Conservation (phyloP, 2,329 filamentous ascomycete species). For the Neonectria faginata region DNA sequence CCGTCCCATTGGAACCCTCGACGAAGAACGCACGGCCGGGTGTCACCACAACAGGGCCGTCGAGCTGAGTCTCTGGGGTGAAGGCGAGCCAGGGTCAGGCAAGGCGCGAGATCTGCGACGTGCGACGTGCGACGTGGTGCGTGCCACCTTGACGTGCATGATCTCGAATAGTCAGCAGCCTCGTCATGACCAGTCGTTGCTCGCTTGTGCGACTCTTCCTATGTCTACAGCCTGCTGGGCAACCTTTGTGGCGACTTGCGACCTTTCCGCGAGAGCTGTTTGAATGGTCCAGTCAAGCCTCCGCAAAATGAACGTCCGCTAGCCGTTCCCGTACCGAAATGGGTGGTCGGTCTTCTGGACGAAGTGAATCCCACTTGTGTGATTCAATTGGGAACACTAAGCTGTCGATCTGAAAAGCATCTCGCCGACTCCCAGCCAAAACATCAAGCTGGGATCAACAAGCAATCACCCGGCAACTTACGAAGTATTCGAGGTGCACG, state of each 20-base stretch:
- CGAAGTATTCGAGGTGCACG: not conserved
- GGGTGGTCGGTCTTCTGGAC: not conserved
- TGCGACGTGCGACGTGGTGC: slow-evolving; percentile 36
- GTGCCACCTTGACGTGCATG: slow-evolving; percentile 46
- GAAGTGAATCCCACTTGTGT: not conserved
- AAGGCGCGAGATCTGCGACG: slow-evolving; percentile 45
- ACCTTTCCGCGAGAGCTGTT: slow-evolving; percentile 1
- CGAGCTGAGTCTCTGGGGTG: slow-evolving; percentile 29
- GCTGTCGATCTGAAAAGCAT: not conserved
- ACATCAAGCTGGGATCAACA: not conserved
- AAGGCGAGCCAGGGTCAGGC: slow-evolving; percentile 35
- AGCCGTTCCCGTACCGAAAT: not conserved
- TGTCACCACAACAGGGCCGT: slow-evolving; percentile 34
- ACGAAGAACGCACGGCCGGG: slow-evolving; percentile 36
- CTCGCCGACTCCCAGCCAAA: not conserved
- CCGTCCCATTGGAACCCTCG: slow-evolving; percentile 40
- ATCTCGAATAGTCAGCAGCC: slow-evolving; percentile 44
- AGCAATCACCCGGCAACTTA: slow-evolving; percentile 1
- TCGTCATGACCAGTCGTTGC: slow-evolving; percentile 42
- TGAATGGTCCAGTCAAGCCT: not conserved
- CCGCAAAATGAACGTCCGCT: not conserved
- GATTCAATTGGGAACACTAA: not conserved
- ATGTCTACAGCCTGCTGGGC: slow-evolving; percentile 30
- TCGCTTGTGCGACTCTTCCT: slow-evolving; percentile 41
- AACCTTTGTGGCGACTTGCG: slow-evolving; percentile 16